Base-by-base conservation (phyloP, 257 asterid species). In the Solanum pimpinellifolium region DNA sequence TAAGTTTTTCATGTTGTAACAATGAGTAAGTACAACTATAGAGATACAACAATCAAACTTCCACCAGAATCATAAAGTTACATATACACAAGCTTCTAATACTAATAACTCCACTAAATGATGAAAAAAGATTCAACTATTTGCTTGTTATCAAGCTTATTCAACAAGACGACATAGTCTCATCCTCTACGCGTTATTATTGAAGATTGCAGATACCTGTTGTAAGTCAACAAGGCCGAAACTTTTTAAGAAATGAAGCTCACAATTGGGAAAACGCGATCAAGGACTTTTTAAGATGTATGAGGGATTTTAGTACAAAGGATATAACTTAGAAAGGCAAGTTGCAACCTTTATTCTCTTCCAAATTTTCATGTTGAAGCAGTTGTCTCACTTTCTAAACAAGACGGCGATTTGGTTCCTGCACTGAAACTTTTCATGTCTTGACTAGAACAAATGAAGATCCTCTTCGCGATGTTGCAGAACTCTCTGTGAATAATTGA, bases 341-440 rank as follows among this genome's bases (percentile, higher is more conserved):
- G 14, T 31, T 31, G 21, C 77, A 31, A 70, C 42, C 77, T 70
- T 31, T 70, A 31, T 4, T 31, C 44, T 33, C 77, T 70, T 70
- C 42, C 77, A 70, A 70, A 33, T 31, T 74, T 74, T 37, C 52
- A 74, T 37, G 81, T 11, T 37, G 81, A 74, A 74, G 52, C 9
- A 21, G 81, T 92, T 84, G 93, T 95, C 42, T 91, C 87, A 77
- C 92, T 92, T 56, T 87, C 82, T 62, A 92, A 88, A 70, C 77
- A 70, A 23, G 91, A 85, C 60, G 83, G 84, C 83, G 92, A 94
- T 88, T 93, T 92, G 91, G 78, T 91, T 52, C 91, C 93, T 47
- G 95, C 93, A 49, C 88, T 89, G 98, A 93, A 94, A 90, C 91
- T 95, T 94, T 92, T 96, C 84, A 93, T 95, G 12, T 93, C 97